Base-by-base conservation (phyloP, 2,329 filamentous ascomycete genomes). In the Blastomyces parvus region DNA sequence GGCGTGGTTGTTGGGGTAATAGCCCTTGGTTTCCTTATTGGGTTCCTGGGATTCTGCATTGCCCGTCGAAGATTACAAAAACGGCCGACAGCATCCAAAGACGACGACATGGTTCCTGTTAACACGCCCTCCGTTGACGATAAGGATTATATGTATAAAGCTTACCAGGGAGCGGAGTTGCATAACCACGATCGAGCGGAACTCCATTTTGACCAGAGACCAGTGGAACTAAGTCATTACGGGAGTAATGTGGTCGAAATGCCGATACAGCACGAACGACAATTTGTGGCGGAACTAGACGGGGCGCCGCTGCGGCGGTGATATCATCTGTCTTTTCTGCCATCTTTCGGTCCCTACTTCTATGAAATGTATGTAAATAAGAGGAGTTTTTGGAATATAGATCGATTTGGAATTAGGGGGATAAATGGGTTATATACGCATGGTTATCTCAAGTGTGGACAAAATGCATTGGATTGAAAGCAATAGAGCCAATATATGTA, bases 201-300 rank as follows among this genome's bases (percentile, higher is more conserved):
- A 19, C 42, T 59, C 14, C 58, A 59, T 50, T 46, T 46, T 59
- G 44, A 46, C 27, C 14, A 36, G 9, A 33, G 58, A 8, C 58
- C 58, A 4, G 40, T 59, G 44, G 58, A 59, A 36, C 42, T 59
- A 42, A 36, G 42, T 36, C 58, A 59, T 36, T 59, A 25, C 30
- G 40, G 42, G 44, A 46, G 13, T 22, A 59, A 33, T 48, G 42
- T 59, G 9, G 25, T 59, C 11, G 58, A 59, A 42, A 59, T 59
- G 58, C 58, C 58, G 27, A 42, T 19, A 2, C 58, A 50, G 25
- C 25, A 59, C 22, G 42, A 59, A 17, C 40, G 40, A 19, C 11
- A 6, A 7, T 46, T 59, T 36, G 40, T 59, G 40, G 58, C 58
- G 42, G 58, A 59, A 42, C 50, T 59, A n/a, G 58, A 59, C 40